Conservation (phyloP, 1,139 yeast species). For the Nadsonia commutata region DNA sequence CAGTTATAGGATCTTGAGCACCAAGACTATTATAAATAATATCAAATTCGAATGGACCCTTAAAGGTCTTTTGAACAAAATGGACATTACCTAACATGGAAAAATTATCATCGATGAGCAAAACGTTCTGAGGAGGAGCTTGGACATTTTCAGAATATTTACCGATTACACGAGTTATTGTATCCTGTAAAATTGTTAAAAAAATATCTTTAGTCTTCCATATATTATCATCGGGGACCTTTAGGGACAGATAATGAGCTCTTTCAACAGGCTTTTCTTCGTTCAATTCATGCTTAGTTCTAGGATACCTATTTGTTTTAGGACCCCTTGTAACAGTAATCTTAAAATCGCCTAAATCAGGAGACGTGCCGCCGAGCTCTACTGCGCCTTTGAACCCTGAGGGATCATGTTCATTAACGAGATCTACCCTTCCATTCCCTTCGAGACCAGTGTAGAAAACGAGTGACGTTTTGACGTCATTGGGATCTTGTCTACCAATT, state of each 20-base stretch:
- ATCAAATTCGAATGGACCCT: conserved; percentile 68
- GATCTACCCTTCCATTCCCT: conserved; percentile 29
- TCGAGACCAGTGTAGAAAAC: conserved; percentile 70
- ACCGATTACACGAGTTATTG: conserved; percentile 36
- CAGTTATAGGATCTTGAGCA: conserved; percentile 18
- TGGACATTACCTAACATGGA: conserved; percentile 66
- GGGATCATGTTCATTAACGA: conserved; percentile 15
- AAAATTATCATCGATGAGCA: conserved; percentile 44
- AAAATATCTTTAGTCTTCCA: conserved; percentile 79
- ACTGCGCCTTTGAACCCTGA: conserved; percentile 21
- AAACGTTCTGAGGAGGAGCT: conserved; percentile 26
- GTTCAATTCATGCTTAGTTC: conserved; percentile 16
- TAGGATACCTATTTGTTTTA: conserved; percentile 19
- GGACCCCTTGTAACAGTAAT: conserved; percentile 19
- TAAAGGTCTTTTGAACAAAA: conserved; percentile 57
- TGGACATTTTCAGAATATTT: conserved; percentile 21
- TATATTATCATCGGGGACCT: conserved; percentile 54
- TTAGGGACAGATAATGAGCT: conserved; percentile 55
- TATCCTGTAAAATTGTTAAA: conserved; percentile 53
- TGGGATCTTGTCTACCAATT: conserved; percentile 27
- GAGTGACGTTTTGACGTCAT: conserved; percentile 39
- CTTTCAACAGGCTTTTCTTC: conserved; percentile 23
- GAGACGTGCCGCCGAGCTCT: conserved; percentile 20
- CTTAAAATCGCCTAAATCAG: conserved; percentile 22
- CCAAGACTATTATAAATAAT: conserved; percentile 39